A percentile compares a stretch with the other conserved stretches of the same genome.
phyloP scores from a whole-genome alignment of 1,284 basidiomycete genomes.

The Ceraceosorus guamensis region DNA sequence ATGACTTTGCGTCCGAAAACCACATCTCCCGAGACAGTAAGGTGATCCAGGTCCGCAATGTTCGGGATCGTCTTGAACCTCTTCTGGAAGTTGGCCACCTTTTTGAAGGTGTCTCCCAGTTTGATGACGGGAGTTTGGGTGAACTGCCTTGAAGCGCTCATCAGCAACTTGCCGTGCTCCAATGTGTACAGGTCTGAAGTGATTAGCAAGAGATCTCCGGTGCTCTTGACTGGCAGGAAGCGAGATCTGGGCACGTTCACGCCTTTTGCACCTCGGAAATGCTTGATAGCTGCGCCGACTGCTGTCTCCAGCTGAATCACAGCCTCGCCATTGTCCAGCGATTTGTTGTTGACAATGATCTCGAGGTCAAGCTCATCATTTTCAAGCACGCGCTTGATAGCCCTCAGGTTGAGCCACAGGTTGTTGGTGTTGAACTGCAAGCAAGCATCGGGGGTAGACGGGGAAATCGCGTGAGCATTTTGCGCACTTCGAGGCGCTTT shows the following conservation, averaged over 20 bases:
- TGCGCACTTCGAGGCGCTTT: neutral
- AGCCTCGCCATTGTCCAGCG: slow-evolving; percentile 61
- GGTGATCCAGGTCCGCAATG: slow-evolving; percentile 74
- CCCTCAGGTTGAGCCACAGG: slow-evolving; percentile 84
- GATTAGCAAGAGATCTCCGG: slow-evolving; percentile 69
- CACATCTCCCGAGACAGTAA: slow-evolving; percentile 93
- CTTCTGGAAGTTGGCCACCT: slow-evolving; percentile 96
- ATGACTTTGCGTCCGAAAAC: slow-evolving; percentile 90
- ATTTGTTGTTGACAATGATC: slow-evolving; percentile 83
- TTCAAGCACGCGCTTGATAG: slow-evolving; percentile 91
- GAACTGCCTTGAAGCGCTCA: slow-evolving; percentile 59
- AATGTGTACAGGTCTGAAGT: slow-evolving; percentile 95
- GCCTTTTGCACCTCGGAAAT: slow-evolving; percentile 82
- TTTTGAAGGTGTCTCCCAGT: slow-evolving; percentile 68
- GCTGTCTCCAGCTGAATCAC: slow-evolving; percentile 89
- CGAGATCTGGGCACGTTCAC: slow-evolving; percentile 95
- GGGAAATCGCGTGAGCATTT: neutral
- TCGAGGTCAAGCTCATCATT: slow-evolving; percentile 76
- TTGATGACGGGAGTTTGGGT: slow-evolving; percentile 90
- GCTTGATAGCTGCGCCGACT: slow-evolving; percentile 95
- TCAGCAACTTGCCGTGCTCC: slow-evolving; percentile 84
- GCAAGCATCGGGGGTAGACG: neutral
- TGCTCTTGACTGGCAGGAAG: slow-evolving; percentile 83
- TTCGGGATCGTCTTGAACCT: slow-evolving; percentile 94
- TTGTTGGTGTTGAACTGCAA: slow-evolving; percentile 67